These are phyloP conservation scores for Puccinia hordei DNA, from an alignment of 1,284 basidiomycete genomes.

Conservation along the genomic window DNA sequence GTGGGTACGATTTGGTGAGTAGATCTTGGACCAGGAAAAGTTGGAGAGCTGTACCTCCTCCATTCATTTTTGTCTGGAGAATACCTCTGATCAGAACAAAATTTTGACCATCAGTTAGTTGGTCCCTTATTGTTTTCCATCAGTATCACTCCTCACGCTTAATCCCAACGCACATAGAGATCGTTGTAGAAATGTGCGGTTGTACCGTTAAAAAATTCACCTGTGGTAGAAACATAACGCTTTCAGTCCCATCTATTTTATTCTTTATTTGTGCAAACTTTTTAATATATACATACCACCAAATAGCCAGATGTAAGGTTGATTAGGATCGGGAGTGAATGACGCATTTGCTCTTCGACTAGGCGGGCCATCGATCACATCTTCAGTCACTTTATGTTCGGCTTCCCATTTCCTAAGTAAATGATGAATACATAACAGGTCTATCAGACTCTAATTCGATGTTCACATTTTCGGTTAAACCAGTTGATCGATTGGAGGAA, in stretches of 20 bases:
- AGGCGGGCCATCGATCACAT: slow-evolving; percentile 75
- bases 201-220: slow-evolving; percentile 43
- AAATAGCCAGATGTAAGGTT: slow-evolving; percentile 44
- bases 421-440: background rate
- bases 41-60: slow-evolving; percentile 78
- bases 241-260: background rate
- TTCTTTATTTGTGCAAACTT: background rate
- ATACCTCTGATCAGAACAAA: slow-evolving; percentile 68
- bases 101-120: background rate
- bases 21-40: slow-evolving; percentile 78
- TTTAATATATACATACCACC: slow-evolving; percentile 4
- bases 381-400: slow-evolving; percentile 61
- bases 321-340: slow-evolving; percentile 66
- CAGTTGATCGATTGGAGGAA: background rate
- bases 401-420: slow-evolving; percentile 44
- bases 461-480: background rate
- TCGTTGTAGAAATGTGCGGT: slow-evolving; percentile 45
- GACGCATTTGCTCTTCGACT: slow-evolving; percentile 78
- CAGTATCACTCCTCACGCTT: background rate
- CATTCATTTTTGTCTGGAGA: slow-evolving; percentile 84
- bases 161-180: slow-evolving; percentile 30
- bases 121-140: no score
- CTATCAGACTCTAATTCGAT: background rate
- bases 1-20: slow-evolving; percentile 77
- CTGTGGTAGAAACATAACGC: background rate